phyloP scores from a whole-genome alignment of 2,329 filamentous ascomycete genomes.

The Periconia sp. region DNA sequence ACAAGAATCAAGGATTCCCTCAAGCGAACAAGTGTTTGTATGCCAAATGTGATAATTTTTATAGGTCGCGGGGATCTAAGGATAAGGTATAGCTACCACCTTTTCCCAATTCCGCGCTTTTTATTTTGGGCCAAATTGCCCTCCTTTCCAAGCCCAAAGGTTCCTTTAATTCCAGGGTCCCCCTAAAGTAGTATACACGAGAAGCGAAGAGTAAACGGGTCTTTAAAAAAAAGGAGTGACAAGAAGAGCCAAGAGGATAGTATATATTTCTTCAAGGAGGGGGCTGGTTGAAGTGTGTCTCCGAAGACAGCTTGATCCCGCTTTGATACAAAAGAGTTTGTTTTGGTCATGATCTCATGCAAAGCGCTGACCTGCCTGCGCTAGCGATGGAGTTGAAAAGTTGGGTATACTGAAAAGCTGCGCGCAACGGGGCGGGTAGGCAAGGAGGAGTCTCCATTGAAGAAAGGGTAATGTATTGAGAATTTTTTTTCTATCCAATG shows the following conservation, averaged over 20 bases:
- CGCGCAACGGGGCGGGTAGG: constrained; percentile 25
- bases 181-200: constrained; percentile 36
- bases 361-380: constrained; percentile 49
- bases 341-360: constrained; percentile 42
- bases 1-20: no score
- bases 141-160: background rate
- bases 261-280: no score
- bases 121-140: background rate
- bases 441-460: constrained; percentile 19
- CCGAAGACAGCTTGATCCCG: no score
- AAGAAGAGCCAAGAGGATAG: constrained; percentile 22
- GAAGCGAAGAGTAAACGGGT: constrained; percentile 17
- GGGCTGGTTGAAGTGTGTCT: no score
- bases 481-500: constrained; percentile 9
- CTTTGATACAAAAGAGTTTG: no score
- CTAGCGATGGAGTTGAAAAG: constrained; percentile 37
- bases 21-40: no score
- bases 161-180: background rate
- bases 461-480: constrained; percentile 13
- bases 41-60: no score
- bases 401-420: constrained; percentile 38
- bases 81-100: no score
- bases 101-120: no score
- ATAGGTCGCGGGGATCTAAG: no score
- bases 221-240: constrained; percentile 32